Percentiles rank a stretch among this genome's conserved stretches.
Conservation (phyloP, 192 early-diverging fungal genomes). For the Umbelopsis isabellina region DNA sequence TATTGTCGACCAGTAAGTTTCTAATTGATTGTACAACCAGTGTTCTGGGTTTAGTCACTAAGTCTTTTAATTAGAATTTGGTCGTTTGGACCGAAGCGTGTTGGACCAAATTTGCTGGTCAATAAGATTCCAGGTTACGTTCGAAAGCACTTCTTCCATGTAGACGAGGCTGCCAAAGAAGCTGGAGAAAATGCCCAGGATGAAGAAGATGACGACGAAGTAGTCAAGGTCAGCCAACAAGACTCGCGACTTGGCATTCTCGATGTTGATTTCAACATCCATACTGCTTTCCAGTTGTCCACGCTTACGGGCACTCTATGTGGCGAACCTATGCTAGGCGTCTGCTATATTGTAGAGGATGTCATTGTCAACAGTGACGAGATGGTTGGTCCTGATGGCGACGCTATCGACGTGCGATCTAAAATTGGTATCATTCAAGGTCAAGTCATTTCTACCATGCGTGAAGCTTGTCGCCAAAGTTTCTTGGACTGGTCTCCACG, state of each 20-base stretch:
- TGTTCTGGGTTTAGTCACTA: background rate
- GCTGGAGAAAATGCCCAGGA: slow-evolving; percentile 10
- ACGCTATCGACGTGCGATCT: slow-evolving; percentile 41
- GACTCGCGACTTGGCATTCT: slow-evolving; percentile 44
- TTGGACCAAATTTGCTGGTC: slow-evolving; percentile 80
- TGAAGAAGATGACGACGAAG: slow-evolving; percentile 27
- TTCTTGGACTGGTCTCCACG: slow-evolving; percentile 96
- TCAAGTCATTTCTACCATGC: slow-evolving; percentile 86
- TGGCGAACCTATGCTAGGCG: slow-evolving; percentile 89
- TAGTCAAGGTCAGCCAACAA: slow-evolving; percentile 24
- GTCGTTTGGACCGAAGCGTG: slow-evolving; percentile 82
- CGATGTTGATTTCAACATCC: slow-evolving; percentile 80
- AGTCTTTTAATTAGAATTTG: slow-evolving; percentile 55
- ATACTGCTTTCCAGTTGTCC: slow-evolving; percentile 93
- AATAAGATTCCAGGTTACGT: slow-evolving; percentile 63
- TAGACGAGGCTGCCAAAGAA: slow-evolving; percentile 10
- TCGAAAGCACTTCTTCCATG: slow-evolving; percentile 43
- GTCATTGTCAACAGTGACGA: slow-evolving; percentile 49
- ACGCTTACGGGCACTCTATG: slow-evolving; percentile 90
- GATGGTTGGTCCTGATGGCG: slow-evolving; percentile 28
- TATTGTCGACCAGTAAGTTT: slow-evolving; percentile 51
- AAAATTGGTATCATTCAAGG: slow-evolving; percentile 64
- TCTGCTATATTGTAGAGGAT: slow-evolving; percentile 75
- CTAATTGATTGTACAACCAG: too few species aligned
- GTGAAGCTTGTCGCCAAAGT: slow-evolving; percentile 78